Evolutionary conservation across 768 basidiomycete genomes (phyloP).

Genomic region (Grammothele lineata): DNA sequence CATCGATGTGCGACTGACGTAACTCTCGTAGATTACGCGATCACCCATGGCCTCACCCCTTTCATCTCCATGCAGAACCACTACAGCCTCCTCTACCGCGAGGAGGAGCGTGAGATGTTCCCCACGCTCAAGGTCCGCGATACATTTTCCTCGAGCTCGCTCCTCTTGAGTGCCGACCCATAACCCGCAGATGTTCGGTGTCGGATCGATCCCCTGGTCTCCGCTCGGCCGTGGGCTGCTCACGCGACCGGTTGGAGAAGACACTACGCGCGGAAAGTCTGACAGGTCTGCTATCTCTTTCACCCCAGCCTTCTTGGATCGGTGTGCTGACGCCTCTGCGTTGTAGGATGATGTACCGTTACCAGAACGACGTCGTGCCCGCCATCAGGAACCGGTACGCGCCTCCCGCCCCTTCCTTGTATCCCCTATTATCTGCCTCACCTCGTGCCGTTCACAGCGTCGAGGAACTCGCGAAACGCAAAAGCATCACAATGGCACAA

Average conservation of each 20-base stretch:
- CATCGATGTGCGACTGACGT: conserved; percentile 22
- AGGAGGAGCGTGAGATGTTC: conserved; percentile 59
- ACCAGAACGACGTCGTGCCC: too few species aligned
- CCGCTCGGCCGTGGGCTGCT: conserved; percentile 32
- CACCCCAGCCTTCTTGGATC: too few species aligned
- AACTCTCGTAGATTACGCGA: conserved; percentile 33
- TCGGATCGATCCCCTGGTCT: conserved; percentile 35
- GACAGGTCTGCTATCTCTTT: too few species aligned
- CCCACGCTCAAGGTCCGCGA: conserved; percentile 35
- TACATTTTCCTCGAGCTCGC: not conserved
- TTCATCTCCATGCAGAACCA: conserved; percentile 68
- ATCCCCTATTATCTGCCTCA: too few species aligned
- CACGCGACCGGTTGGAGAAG: conserved; percentile 20
- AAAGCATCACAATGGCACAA: conserved; percentile 37
- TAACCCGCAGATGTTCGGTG: conserved; percentile 20
- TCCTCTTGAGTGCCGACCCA: not conserved
- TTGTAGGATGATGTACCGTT: too few species aligned
- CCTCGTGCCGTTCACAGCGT: conserved; percentile 7
- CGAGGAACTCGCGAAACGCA: conserved; percentile 38
- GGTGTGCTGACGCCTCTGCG: too few species aligned
- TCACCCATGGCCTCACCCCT: conserved; percentile 37
- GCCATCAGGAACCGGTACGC: not conserved
- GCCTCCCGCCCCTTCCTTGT: conserved; percentile 35
- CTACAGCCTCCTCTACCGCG: conserved; percentile 52
- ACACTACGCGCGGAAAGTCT: conserved; percentile 21